phyloP scores from a whole-genome alignment of 306 rosid species.

The Hippophae gyantsensis region DNA sequence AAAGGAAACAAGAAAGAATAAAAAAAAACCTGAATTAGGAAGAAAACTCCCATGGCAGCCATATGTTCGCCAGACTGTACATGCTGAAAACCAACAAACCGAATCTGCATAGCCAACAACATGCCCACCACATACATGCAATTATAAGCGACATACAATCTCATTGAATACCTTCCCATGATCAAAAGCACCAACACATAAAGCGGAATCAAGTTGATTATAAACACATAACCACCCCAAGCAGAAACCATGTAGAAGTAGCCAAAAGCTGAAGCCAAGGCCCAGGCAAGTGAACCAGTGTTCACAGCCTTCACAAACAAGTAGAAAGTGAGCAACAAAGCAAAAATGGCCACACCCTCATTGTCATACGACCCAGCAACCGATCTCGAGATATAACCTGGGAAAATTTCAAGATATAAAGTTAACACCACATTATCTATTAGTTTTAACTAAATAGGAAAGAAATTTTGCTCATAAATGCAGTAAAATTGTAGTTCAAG shows the following conservation, averaged over 20 bases:
- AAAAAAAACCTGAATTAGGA: conserved; percentile 74
- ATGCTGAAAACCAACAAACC: conserved; percentile 97
- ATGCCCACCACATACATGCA: conserved; percentile 86
- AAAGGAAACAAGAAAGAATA: conserved; percentile 7
- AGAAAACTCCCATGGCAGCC: conserved; percentile 99
- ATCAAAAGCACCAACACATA: conserved; percentile 79
- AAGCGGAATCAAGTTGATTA: conserved; percentile 74
- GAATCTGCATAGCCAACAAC: conserved; percentile 98
- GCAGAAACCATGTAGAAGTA: conserved; percentile 98
- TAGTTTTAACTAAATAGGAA: no score
- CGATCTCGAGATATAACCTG: conserved; percentile 89
- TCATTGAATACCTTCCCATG: conserved; percentile 84
- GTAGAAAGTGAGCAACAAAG: conserved; percentile 67
- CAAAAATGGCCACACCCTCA: conserved; percentile 96
- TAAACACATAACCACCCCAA: conserved; percentile 97
- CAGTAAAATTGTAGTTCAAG: no score
- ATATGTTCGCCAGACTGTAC: conserved; percentile 99
- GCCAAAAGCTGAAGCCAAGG: conserved; percentile 84
- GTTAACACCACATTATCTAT: no score
- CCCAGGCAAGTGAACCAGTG: conserved; percentile 88
- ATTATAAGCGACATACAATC: conserved; percentile 85
- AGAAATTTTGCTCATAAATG: no score
- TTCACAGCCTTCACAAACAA: conserved; percentile 92
- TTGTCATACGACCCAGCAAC: conserved; percentile 96
- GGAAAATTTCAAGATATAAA: conserved; percentile 58